Percentiles rank a stretch among this genome's conserved stretches.
These are phyloP conservation scores for Dipodascus geniculatus DNA, from an alignment of 805 yeast species.

Conservation along the genomic window DNA sequence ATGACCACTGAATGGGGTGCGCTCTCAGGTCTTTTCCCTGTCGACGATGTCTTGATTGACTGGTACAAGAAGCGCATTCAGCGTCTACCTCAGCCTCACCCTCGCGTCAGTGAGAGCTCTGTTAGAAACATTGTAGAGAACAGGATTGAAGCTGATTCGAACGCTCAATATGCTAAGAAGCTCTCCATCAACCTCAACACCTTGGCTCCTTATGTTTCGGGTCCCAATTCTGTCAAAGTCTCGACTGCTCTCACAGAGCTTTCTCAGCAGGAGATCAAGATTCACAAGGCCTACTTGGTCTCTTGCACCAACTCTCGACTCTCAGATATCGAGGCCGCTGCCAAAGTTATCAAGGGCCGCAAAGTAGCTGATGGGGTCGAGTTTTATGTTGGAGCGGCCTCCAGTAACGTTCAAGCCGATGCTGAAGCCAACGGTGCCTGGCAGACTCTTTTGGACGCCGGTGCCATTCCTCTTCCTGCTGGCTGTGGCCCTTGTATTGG, in stretches of 20 bases:
- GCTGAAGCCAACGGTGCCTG: slow-evolving; percentile 91
- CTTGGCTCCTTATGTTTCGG: slow-evolving; percentile 80
- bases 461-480: slow-evolving; percentile 90
- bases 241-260: slow-evolving; percentile 69
- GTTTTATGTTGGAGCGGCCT: slow-evolving; percentile 96
- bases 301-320: slow-evolving; percentile 94
- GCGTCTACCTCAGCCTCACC: slow-evolving; percentile 59
- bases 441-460: slow-evolving; percentile 81
- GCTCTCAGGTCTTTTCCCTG: slow-evolving; percentile 93
- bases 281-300: slow-evolving; percentile 93
- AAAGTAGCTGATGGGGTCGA: slow-evolving; percentile 84
- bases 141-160: slow-evolving; percentile 46
- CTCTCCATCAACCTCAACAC: slow-evolving; percentile 69
- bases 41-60: slow-evolving; percentile 62
- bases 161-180: slow-evolving; percentile 82
- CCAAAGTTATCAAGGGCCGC: slow-evolving; percentile 68
- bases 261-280: slow-evolving; percentile 57
- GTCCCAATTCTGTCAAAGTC: slow-evolving; percentile 95
- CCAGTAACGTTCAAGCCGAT: slow-evolving; percentile 82
- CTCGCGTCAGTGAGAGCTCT: slow-evolving; percentile 61
- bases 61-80: slow-evolving; percentile 63
- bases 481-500: slow-evolving; percentile 99
- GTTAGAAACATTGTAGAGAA: slow-evolving; percentile 41
- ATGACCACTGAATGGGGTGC: slow-evolving; percentile 99
- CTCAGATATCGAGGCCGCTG: slow-evolving; percentile 90